These are phyloP conservation scores for Oxytropis ochrocephala DNA, from an alignment of 306 rosid species.

Conservation along the genomic window DNA sequence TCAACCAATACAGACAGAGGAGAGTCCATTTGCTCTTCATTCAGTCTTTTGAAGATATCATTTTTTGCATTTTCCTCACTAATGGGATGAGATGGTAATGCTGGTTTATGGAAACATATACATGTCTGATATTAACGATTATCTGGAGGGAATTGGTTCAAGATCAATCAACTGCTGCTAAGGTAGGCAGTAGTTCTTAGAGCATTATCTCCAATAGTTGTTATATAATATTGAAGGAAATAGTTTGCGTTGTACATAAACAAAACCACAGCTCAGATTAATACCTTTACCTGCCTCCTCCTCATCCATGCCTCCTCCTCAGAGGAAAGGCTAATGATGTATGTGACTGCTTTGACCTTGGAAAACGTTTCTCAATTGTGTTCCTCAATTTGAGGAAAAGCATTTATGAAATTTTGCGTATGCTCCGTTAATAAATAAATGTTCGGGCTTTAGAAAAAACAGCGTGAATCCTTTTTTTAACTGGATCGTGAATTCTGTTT, in stretches of 20 bases:
- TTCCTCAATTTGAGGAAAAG: conserved; percentile 1
- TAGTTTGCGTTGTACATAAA: conserved; percentile 17
- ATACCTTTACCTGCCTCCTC: not conserved
- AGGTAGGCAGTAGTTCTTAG: not conserved
- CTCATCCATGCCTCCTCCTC: too few species aligned
- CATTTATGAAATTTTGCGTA: not conserved
- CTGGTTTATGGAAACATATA: conserved; percentile 2
- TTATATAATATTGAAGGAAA: conserved; percentile 12
- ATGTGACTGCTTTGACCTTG: not conserved
- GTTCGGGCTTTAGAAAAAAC: not conserved
- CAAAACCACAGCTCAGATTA: conserved; percentile 14
- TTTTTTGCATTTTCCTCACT: conserved; percentile 1
- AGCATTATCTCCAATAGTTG: conserved; percentile 2
- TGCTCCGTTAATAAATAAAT: not conserved
- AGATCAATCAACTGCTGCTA: not conserved
- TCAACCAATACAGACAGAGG: not conserved
- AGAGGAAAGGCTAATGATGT: not conserved
- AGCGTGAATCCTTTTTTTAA: too few species aligned
- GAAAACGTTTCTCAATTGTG: not conserved
- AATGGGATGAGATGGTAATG: not conserved
- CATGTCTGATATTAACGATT: not conserved
- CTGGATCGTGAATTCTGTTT: too few species aligned
- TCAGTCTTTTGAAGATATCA: not conserved
- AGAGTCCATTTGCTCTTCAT: conserved; percentile 1
- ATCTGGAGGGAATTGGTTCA: not conserved